A percentile compares a stretch with the other conserved stretches of the same genome.
Conservation (phyloP, 2,329 filamentous ascomycete genomes). For the Ceratocystis eucalypticola region DNA sequence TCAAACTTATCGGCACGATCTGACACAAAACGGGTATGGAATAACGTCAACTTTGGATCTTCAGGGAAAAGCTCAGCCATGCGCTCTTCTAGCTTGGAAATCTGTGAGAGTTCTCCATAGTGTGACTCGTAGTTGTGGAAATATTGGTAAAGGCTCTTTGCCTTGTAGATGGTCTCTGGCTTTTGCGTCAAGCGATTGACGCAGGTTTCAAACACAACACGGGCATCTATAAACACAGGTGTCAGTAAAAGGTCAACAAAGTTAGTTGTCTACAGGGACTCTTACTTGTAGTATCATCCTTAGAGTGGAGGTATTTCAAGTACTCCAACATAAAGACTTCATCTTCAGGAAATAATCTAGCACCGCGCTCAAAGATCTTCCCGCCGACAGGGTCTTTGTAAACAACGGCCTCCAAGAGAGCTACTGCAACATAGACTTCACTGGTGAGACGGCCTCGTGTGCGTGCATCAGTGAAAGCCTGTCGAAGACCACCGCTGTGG, state of each 20-base stretch:
- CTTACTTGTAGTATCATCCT: constrained; percentile 87
- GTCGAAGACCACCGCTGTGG: constrained; percentile 62
- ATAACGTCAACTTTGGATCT: constrained; percentile 63
- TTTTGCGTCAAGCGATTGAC: constrained; percentile 70
- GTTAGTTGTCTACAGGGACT: neutral
- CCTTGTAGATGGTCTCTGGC: constrained; percentile 56
- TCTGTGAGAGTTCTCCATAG: constrained; percentile 83
- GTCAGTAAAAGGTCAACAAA: constrained; percentile 20
- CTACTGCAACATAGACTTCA: constrained; percentile 88
- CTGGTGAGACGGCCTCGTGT: constrained; percentile 78
- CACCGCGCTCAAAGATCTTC: constrained; percentile 90
- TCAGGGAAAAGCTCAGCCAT: constrained; percentile 91
- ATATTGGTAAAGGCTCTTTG: constrained; percentile 76
- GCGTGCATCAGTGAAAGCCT: constrained; percentile 79
- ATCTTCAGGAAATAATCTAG: constrained; percentile 86
- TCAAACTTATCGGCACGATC: constrained; percentile 51
- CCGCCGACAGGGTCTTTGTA: constrained; percentile 88
- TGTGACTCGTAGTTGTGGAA: constrained; percentile 93
- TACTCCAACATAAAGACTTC: constrained; percentile 91
- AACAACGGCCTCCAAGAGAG: constrained; percentile 85
- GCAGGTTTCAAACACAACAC: constrained; percentile 90
- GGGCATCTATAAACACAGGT: constrained; percentile 51
- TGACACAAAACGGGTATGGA: constrained; percentile 60
- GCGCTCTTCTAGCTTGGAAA: constrained; percentile 77
- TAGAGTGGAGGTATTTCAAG: constrained; percentile 82